A percentile compares a stretch with the other conserved stretches of the same genome.
phyloP scores from a whole-genome alignment of 2,329 filamentous ascomycete species.

The Talaromyces rugulosus region DNA sequence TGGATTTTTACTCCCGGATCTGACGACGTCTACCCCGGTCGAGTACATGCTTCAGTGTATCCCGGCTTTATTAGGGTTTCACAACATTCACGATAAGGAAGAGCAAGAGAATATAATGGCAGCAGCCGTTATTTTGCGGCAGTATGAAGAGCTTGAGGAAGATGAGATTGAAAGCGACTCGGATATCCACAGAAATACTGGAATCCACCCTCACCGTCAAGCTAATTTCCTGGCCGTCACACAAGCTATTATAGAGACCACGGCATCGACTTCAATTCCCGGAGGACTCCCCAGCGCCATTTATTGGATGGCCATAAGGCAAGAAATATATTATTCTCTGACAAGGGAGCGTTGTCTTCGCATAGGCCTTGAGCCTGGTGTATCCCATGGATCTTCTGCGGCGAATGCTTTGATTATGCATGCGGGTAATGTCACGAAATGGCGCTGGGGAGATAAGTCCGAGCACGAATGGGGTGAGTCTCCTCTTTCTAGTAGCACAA shows the following conservation, averaged over 20 bases:
- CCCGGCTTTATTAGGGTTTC: neutral
- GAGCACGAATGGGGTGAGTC: neutral
- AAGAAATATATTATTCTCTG: conserved; percentile 22
- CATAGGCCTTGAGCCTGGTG: conserved; percentile 13
- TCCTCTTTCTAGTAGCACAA: neutral
- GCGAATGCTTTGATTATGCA: neutral
- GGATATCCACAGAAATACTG: conserved; percentile 6
- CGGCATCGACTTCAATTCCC: conserved; percentile 1
- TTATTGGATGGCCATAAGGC: conserved; percentile 24
- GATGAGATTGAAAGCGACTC: conserved; percentile 23
- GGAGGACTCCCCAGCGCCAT: conserved; percentile 18
- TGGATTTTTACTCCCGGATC: neutral
- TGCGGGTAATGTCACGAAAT: neutral
- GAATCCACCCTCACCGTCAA: conserved; percentile 9
- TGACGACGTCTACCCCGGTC: neutral
- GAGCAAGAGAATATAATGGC: conserved; percentile 24
- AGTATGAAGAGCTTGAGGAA: conserved; percentile 25
- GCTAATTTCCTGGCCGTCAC: conserved; percentile 11
- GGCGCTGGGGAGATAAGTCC: neutral
- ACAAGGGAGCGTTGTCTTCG: conserved; percentile 16
- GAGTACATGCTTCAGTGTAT: neutral
- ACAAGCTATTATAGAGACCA: neutral
- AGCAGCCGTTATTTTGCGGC: conserved; percentile 21
- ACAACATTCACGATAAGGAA: conserved; percentile 12
- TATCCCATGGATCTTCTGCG: neutral